Conservation (phyloP, 2,329 filamentous ascomycete genomes). For the Sphaerostilbella broomeana region DNA sequence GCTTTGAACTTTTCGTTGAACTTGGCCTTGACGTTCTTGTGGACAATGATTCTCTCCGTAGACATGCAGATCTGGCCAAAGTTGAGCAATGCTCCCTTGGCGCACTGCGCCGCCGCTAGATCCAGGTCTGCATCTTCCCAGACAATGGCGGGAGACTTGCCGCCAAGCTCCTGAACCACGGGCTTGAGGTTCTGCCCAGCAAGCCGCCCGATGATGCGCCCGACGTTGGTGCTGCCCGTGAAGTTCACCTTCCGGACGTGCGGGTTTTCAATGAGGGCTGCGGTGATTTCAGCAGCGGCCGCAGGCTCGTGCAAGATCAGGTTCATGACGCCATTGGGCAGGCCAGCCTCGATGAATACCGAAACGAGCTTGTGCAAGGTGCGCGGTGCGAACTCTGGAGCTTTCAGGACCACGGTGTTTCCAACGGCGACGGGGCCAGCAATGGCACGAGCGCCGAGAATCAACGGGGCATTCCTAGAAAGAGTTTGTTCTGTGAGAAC, state of each 20-base stretch:
- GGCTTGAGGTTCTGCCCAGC: constrained; percentile 74
- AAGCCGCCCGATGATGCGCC: constrained; percentile 61
- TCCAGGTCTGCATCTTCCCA: constrained; percentile 73
- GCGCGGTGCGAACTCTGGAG: constrained; percentile 60
- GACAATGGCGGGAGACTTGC: constrained; percentile 73
- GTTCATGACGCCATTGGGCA: constrained; percentile 70
- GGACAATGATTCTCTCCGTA: constrained; percentile 65
- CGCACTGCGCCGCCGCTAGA: constrained; percentile 61
- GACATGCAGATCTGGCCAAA: constrained; percentile 81
- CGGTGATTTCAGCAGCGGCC: constrained; percentile 61
- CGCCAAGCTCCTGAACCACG: constrained; percentile 72
- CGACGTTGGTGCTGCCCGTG: constrained; percentile 70
- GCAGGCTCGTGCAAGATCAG: constrained; percentile 59
- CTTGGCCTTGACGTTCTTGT: constrained; percentile 38
- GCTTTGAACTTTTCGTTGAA: constrained; percentile 40
- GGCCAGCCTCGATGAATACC: constrained; percentile 64
- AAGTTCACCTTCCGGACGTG: constrained; percentile 78
- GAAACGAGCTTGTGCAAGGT: constrained; percentile 56
- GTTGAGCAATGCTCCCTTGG: constrained; percentile 65
- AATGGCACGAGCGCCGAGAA: constrained; percentile 49
- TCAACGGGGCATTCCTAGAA: constrained; percentile 55
- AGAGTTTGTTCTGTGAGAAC: not conserved
- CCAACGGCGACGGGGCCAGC: constrained; percentile 64
- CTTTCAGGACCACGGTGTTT: constrained; percentile 72
- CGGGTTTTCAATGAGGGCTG: constrained; percentile 58